A percentile compares a stretch with the other conserved stretches of the same genome.
These are phyloP conservation scores for Rhodosporidiobolus odoratus DNA, from an alignment of 768 basidiomycete species.

Conservation along the genomic window DNA sequence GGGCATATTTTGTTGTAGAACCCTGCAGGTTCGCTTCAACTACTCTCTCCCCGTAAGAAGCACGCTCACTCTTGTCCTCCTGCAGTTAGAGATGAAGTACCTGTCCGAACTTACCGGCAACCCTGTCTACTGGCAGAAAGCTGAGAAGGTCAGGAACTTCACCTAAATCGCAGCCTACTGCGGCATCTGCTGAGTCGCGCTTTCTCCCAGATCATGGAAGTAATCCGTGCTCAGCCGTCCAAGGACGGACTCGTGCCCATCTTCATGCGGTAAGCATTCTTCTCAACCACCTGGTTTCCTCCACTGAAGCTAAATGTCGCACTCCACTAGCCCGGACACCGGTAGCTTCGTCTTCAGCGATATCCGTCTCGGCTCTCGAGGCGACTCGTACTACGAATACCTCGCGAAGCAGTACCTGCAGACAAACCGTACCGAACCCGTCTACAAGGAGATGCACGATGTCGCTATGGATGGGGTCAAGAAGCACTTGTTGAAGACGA, in stretches of 20 bases:
- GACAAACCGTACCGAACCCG: conserved; percentile 61
- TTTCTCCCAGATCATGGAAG: conserved; percentile 57
- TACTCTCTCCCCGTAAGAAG: too few relatives aligned
- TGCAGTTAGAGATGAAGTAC: conserved; percentile 82
- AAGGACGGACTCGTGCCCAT: conserved; percentile 76
- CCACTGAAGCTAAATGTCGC: conserved; percentile 8
- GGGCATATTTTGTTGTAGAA: background rate
- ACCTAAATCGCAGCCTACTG: background rate
- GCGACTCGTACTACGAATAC: conserved; percentile 83
- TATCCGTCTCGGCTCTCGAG: conserved; percentile 83
- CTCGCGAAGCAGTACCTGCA: conserved; percentile 70
- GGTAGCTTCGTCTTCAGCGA: conserved; percentile 62
- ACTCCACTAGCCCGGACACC: conserved; percentile 49
- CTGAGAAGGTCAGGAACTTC: conserved; percentile 56
- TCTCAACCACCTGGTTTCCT: background rate
- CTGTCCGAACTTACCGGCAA: conserved; percentile 73
- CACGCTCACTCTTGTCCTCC: background rate
- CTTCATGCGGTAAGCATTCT: conserved; percentile 63
- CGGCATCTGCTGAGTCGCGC: too few relatives aligned
- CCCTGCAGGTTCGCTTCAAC: conserved; percentile 16
- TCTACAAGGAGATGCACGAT: conserved; percentile 87
- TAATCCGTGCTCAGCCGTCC: conserved; percentile 60
- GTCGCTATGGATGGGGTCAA: conserved; percentile 78
- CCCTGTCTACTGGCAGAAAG: conserved; percentile 72
- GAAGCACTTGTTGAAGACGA: conserved; percentile 63